Evolutionary conservation across 148 eudicot genomes (phyloP), one percentile per base, ranked within the genome.

Genomic region (Bassia scoparia): DNA sequence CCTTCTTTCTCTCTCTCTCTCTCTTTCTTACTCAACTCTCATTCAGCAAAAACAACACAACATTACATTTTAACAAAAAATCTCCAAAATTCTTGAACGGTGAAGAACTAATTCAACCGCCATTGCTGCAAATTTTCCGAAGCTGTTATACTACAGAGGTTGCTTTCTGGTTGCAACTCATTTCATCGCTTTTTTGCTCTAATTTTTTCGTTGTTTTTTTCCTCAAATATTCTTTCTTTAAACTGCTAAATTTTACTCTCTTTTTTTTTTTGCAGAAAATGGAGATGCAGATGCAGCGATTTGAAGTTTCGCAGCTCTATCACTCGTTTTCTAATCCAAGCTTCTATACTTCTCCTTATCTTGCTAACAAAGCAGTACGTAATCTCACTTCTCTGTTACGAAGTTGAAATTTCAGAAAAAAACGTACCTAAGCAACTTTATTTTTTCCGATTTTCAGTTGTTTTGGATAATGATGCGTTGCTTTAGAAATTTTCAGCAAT

Each of bases 231-330:
- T 33, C 60, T 67, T 67, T 66, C 34, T 37, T 16, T 2, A 26
- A 34, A 2, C 1, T 23, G 17, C 33, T 8, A 16, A 26, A 16
- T 5, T 31, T 52, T 5, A 5, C 62, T 20, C 4, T 7, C 64
- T 60, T n/a, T n/a, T 49, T 5, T 27, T n/a, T 44, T 26, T 49
- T 33, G 77, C 73, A 78, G 81, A 68, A 78, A 67, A 72, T 68
- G 81, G 70, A 67, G 72, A 66, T 73, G 59, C 53, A 27, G 23
- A 16, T 73, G 31, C 67, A 67, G 53, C 49, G 38, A 15, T 67
- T 16, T 33, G 72, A 66, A 26, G 70, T 49, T 52, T 58, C 76
- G 15, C 61, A 46, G 68, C 54, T 62, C 44, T 34, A 62, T 60
- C 66, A 54, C 29, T 63, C 75, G 29, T 63, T 70, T 37, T 30